Evolutionary conservation across 2,329 filamentous ascomycete species (phyloP), one percentile per base, ranked within the genome.

Genomic region (Venturia oleaginea): DNA sequence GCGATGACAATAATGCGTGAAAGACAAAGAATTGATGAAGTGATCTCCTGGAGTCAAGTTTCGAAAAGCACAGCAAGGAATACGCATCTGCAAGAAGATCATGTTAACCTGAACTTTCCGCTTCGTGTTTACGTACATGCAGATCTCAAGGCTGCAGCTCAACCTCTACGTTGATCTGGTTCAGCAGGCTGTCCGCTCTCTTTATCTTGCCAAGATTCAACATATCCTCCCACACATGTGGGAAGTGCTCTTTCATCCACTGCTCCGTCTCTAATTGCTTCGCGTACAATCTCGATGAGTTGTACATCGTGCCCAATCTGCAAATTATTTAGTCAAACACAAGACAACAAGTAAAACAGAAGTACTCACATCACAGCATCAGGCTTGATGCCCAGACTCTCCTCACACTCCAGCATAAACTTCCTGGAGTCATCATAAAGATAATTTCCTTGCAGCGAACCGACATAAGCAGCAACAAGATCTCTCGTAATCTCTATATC

Each of bases 381-480:
- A 22, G 59, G 51, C 54, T 32, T 38, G 19, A 61, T 22, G 2
- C 63, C 63, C 34, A 61, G 17, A 46, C n/a, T 54, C 10, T 61
- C 63, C 55, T 46, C 63, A 22, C 63, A 43, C 17, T 43, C 55
- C 32, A 38, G 30, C 22, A 61, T 37, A n/a, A 46, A 43, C 55
- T 32, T 48, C 19, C n/a, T 37, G 19, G 40, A 48, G 4, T 63
- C 62, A 24, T 55, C 51, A 27, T 63, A 46, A 17, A 46, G 27
- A 37, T 54, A 38, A 37, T 91, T 89, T 3, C 86, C 86, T 0
- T 89, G 90, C 64, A 96, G 75, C 0, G 90, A 90, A 10, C 86
- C 89, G 59, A 89, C 80, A 73, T 96, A 97, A 1, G 87, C 86
- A 24, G 84, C 84, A 76, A 90, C 93, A 15, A 97, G 84, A 2